Base-by-base conservation (phyloP, 1,284 basidiomycete genomes). In the Apiotrichum gracile region DNA sequence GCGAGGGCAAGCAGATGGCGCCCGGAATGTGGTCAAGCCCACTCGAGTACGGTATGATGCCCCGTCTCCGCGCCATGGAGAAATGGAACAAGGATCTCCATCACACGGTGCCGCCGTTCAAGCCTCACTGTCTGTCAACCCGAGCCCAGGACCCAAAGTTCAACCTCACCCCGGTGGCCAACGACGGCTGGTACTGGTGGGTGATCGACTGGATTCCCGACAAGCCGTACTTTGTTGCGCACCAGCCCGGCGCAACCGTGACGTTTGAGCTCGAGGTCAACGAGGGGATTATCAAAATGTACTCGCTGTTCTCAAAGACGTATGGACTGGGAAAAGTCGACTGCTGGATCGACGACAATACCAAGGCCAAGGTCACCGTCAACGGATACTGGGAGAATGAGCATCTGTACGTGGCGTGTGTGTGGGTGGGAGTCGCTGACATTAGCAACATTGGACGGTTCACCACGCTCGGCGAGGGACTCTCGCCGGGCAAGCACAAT, bases 251-350 rank as follows among this genome's bases (percentile, higher is more conserved):
- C 2, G 60, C 69, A 6, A 52, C 24, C 22, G 67, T 73, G 17
- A 52, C 53, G 26, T 71, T 74, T 41, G 61, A 69, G 38, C 51
- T 76, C 40, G 65, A 68, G 22, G 72, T 72, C 10, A 57, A 47
- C 19, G 55, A 69, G 4, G 74, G 74, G 19, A 47, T 64, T 24
- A 62, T 76, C 60, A 74, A 73, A 55, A 62, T 76, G 52, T 75
- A 75, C 58, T 61, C 63, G 10, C 51, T 76, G 31, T 58, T 59
- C 33, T 68, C 67, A 27, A 64, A 61, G 56, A 62, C 61, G 22
- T 72, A 72, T 57, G 69, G 70, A 1, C 42, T 76, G 21, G 74
- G 74, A 5, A 68, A 58, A 22, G 59, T 70, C 22, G 57, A 66
- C 48, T 76, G 74, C 51, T 74, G 72, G 73, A 62, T 67, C 33